These are phyloP conservation scores for Sorghum bicolor DNA, from an alignment of 176 grass and related monocot species.

Conservation along the genomic window DNA sequence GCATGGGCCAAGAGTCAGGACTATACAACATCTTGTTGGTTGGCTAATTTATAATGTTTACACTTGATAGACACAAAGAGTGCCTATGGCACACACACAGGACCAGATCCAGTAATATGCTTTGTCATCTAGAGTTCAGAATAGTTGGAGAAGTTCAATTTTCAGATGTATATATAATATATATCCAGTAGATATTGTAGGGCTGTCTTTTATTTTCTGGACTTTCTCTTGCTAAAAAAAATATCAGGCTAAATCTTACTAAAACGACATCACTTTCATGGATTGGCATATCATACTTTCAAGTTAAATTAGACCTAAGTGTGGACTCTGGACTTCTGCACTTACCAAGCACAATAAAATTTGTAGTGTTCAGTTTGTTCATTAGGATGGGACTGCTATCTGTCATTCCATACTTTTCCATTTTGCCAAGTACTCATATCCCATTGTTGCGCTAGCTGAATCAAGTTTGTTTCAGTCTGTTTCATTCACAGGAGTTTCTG, in stretches of 20 bases:
- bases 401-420: neutral
- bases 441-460: neutral
- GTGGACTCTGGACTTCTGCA: neutral
- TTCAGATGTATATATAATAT: neutral
- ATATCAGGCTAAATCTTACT: neutral
- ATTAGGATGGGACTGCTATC: neutral
- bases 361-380: neutral
- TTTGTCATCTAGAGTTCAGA: neutral
- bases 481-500: conserved; percentile 76
- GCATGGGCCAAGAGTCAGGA: neutral
- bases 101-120: neutral
- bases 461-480: conserved; percentile 71
- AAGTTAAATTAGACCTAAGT: neutral
- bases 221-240: neutral
- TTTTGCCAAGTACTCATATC: neutral
- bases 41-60: neutral
- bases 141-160: neutral
- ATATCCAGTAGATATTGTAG: neutral
- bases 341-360: neutral
- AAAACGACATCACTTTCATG: neutral
- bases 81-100: neutral
- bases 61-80: neutral
- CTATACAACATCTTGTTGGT: neutral
- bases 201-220: neutral
- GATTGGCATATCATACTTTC: neutral